Conservation (phyloP, 257 asterid genomes). For the Capsicum baccatum region DNA sequence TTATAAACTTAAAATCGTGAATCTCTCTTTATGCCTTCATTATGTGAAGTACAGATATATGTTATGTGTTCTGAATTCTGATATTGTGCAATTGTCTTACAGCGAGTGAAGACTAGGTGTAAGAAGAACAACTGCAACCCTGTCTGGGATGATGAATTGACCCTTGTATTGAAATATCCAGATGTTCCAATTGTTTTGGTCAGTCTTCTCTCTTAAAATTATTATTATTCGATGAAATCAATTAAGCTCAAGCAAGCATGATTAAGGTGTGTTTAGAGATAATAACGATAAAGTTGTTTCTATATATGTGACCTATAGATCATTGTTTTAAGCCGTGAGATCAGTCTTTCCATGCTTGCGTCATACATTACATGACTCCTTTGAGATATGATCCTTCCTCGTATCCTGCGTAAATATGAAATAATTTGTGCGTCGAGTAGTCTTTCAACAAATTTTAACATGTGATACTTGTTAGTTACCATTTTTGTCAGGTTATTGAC, state of each 20-base stretch:
- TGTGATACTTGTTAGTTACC: neutral
- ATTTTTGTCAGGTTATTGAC: neutral
- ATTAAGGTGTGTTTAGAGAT: neutral
- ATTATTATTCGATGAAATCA: neutral
- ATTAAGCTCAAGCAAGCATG: neutral
- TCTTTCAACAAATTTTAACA: neutral
- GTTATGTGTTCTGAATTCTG: neutral
- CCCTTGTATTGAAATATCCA: slow-evolving; percentile 63
- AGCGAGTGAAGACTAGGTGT: slow-evolving; percentile 76
- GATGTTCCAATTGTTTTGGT: slow-evolving; percentile 64
- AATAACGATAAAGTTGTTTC: neutral
- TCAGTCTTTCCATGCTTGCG: no score
- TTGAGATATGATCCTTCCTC: neutral
- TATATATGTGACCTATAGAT: neutral
- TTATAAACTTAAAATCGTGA: neutral
- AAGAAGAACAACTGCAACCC: slow-evolving; percentile 73
- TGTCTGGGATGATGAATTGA: slow-evolving; percentile 75
- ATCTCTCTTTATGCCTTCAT: neutral
- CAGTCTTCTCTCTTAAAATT: neutral
- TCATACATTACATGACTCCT: no score
- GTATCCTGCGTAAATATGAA: neutral
- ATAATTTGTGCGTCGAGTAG: neutral
- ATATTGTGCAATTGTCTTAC: slow-evolving; percentile 33
- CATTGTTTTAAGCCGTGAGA: neutral
- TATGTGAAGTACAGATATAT: neutral